phyloP scores from a whole-genome alignment of 139 green algal genomes.

The Microglena sp. region DNA sequence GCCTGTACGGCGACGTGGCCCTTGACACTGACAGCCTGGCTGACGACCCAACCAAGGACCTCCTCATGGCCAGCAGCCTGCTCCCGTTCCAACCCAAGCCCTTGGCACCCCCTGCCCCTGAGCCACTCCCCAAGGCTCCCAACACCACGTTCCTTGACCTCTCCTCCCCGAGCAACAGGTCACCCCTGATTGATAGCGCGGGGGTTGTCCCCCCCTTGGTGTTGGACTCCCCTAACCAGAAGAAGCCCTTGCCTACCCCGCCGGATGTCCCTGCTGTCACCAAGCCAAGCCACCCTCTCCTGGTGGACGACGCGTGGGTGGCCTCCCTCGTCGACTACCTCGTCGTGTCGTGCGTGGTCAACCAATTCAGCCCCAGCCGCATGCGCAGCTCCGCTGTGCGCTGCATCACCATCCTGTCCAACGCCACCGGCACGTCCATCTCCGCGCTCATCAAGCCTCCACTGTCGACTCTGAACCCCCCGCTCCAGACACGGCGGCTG shows the following conservation, averaged over 20 bases:
- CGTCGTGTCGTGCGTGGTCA: conserved; percentile 23
- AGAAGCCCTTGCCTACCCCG: too few species aligned
- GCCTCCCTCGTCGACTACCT: too few species aligned
- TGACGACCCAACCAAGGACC: neutral
- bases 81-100: neutral
- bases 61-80: neutral
- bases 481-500: conserved; percentile 37
- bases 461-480: conserved; percentile 22
- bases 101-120: too few species aligned
- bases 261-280: too few species aligned
- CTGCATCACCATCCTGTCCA: conserved; percentile 23
- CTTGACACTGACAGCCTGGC: neutral
- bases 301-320: too few species aligned
- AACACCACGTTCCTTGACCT: too few species aligned
- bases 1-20: conserved; percentile 14
- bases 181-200: too few species aligned
- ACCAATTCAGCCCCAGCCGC: conserved; percentile 18
- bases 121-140: too few species aligned
- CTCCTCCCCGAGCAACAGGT: too few species aligned
- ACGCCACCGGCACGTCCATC: conserved; percentile 15
- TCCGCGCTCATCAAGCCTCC: conserved; percentile 21
- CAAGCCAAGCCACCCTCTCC: too few species aligned
- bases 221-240: too few species aligned
- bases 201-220: too few species aligned
- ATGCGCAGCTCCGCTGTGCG: conserved; percentile 16